phyloP scores from a whole-genome alignment of 306 rosid genomes.

The Prunus mira region DNA sequence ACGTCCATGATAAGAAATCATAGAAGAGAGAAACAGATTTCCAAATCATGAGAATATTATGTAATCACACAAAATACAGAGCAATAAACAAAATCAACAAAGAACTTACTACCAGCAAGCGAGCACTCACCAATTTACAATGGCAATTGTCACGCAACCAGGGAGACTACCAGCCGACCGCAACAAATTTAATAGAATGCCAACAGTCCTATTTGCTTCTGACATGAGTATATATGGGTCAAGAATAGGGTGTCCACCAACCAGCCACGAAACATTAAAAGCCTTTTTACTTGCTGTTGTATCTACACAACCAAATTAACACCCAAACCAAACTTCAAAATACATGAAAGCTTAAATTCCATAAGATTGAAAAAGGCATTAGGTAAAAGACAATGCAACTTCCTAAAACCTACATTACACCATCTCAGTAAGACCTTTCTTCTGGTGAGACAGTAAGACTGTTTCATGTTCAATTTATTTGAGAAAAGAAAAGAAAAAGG shows the following conservation, averaged over 20 bases:
- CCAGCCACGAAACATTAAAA: conserved; percentile 82
- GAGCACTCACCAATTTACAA: conserved; percentile 85
- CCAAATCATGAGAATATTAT: conserved; percentile 8
- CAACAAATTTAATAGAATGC: conserved; percentile 73
- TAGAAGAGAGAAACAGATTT: background rate
- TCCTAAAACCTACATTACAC: conserved; percentile 12
- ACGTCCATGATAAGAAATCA: background rate
- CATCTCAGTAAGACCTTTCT: conserved; percentile 1
- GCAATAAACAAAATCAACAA: conserved; percentile 5
- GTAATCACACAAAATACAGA: conserved; percentile 9
- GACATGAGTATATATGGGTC: conserved; percentile 70
- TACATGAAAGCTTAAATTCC: conserved; percentile 15
- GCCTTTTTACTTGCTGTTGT: conserved; percentile 46
- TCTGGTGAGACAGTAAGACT: background rate
- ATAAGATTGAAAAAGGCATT: background rate
- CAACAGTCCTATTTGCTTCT: conserved; percentile 76
- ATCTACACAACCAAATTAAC: conserved; percentile 29
- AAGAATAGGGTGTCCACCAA: conserved; percentile 74
- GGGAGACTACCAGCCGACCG: conserved; percentile 58
- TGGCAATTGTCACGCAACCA: conserved; percentile 72
- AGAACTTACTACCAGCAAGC: conserved; percentile 21
- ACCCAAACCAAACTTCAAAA: conserved; percentile 20
- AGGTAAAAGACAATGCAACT: conserved; percentile 6
- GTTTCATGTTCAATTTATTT: background rate
- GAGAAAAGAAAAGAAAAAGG: background rate